These are phyloP conservation scores for Xylariaceae sp. DNA, from an alignment of 2,329 filamentous ascomycete genomes.

Conservation along the genomic window DNA sequence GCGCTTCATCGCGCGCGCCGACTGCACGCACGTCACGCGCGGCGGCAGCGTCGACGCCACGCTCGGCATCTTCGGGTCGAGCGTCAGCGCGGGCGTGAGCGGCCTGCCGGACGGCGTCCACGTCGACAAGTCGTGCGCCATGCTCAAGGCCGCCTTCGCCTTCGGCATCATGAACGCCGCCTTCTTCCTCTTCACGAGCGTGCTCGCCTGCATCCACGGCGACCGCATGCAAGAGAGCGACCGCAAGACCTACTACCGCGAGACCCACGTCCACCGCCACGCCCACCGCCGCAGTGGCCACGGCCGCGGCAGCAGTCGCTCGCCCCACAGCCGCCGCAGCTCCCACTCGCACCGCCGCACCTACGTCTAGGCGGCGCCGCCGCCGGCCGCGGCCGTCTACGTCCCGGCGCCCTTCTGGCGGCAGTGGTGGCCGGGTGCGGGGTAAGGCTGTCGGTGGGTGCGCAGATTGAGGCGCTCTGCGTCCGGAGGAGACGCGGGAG, in stretches of 20 bases:
- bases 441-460: not conserved
- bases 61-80: conserved; percentile 49
- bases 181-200: conserved; percentile 70
- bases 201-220: conserved; percentile 59
- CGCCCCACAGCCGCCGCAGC: conserved; percentile 32
- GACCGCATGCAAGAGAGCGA: conserved; percentile 31
- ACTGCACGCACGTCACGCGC: conserved; percentile 57
- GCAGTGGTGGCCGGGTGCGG: not conserved
- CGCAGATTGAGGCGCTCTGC: not conserved
- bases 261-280: conserved; percentile 41
- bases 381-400: not conserved
- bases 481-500: not conserved
- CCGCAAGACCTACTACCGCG: conserved; percentile 31
- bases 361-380: conserved; percentile 35
- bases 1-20: conserved; percentile 49
- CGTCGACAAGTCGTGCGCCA: conserved; percentile 71
- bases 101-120: conserved; percentile 45
- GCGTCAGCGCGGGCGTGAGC: conserved; percentile 40
- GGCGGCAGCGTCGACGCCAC: conserved; percentile 45
- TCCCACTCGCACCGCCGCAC: conserved; percentile 44
- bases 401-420: too few species aligned
- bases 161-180: conserved; percentile 83
- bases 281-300: conserved; percentile 35
- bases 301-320: conserved; percentile 33
- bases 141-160: conserved; percentile 87